Conservation (phyloP, 768 basidiomycete species). For the Rhizopogon vesiculosus region DNA sequence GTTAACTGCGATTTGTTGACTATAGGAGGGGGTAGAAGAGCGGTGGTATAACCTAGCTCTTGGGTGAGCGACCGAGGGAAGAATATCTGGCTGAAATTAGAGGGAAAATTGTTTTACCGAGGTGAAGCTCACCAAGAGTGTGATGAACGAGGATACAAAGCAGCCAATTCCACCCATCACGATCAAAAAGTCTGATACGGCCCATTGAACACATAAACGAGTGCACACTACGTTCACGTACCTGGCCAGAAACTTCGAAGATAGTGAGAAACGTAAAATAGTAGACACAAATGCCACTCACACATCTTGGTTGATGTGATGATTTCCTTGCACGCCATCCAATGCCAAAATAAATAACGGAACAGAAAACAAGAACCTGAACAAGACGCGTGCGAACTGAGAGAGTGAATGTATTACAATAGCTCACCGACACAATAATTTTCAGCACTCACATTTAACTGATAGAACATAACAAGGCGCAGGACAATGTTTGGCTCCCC, state of each 20-base stretch:
- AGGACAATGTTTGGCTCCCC: slow-evolving; percentile 73
- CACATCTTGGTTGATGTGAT: slow-evolving; percentile 48
- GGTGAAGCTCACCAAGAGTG: slow-evolving; percentile 57
- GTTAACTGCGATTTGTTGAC: slow-evolving; percentile 23
- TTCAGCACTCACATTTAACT: slow-evolving; percentile 59
- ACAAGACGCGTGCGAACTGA: slow-evolving; percentile 66
- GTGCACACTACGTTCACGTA: slow-evolving; percentile 23
- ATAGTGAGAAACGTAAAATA: background rate
- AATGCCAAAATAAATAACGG: slow-evolving; percentile 64
- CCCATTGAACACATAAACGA: background rate
- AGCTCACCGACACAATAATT: slow-evolving; percentile 1
- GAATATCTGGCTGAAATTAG: slow-evolving; percentile 47
- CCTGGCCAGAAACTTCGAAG: slow-evolving; percentile 53
- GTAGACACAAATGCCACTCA: slow-evolving; percentile 32
- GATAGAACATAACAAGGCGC: slow-evolving; percentile 68
- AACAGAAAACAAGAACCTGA: slow-evolving; percentile 69
- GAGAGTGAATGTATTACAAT: background rate
- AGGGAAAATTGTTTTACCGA: background rate
- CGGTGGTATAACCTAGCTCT: slow-evolving; percentile 58
- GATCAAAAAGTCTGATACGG: slow-evolving; percentile 55
- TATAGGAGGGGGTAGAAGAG: slow-evolving; percentile 15
- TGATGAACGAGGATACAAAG: slow-evolving; percentile 76
- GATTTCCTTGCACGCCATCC: slow-evolving; percentile 53
- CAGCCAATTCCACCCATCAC: slow-evolving; percentile 73
- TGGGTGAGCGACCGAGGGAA: slow-evolving; percentile 70